Percentiles rank a stretch among this genome's conserved stretches.
These are phyloP conservation scores for Actinomucor elegans DNA, from an alignment of 371 early-diverging fungal genomes.

Conservation along the genomic window DNA sequence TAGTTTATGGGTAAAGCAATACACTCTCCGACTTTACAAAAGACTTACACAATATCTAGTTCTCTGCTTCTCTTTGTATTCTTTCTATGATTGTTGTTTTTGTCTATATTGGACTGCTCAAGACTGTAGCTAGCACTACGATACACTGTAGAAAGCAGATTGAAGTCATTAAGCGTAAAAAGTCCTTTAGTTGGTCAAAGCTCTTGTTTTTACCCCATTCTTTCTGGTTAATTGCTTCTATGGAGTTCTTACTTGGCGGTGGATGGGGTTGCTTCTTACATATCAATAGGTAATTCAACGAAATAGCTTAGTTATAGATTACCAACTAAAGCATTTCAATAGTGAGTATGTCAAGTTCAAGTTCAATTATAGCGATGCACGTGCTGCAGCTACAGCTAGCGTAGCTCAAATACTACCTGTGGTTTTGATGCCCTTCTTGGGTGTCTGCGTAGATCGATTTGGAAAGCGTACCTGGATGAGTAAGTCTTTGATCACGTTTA, in stretches of 20 bases:
- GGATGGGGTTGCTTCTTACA: slow-evolving; percentile 76
- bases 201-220: slow-evolving; percentile 61
- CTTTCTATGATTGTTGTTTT: slow-evolving; percentile 63
- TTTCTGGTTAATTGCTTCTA: slow-evolving; percentile 64
- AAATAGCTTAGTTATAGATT: background rate
- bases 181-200: slow-evolving; percentile 58
- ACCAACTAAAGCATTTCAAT: background rate
- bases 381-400: slow-evolving; percentile 69
- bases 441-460: slow-evolving; percentile 58
- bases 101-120: slow-evolving; percentile 55
- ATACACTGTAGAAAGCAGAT: slow-evolving; percentile 34
- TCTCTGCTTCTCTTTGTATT: slow-evolving; percentile 60
- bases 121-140: slow-evolving; percentile 15
- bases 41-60: slow-evolving; percentile 26
- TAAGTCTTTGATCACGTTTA: background rate
- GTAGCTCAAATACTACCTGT: slow-evolving; percentile 69
- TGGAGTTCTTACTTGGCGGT: slow-evolving; percentile 69
- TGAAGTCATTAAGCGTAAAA: slow-evolving; percentile 51
- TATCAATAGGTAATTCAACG: slow-evolving; percentile 53
- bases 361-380: slow-evolving; percentile 49
- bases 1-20: slow-evolving; percentile 62
- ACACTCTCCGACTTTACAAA: background rate
- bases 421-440: slow-evolving; percentile 66
- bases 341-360: slow-evolving; percentile 69
- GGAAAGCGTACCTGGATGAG: slow-evolving; percentile 61